Evolutionary conservation across 768 basidiomycete species (phyloP), one percentile per base, ranked within the genome.

Genomic region (Termitomyces sp.): DNA sequence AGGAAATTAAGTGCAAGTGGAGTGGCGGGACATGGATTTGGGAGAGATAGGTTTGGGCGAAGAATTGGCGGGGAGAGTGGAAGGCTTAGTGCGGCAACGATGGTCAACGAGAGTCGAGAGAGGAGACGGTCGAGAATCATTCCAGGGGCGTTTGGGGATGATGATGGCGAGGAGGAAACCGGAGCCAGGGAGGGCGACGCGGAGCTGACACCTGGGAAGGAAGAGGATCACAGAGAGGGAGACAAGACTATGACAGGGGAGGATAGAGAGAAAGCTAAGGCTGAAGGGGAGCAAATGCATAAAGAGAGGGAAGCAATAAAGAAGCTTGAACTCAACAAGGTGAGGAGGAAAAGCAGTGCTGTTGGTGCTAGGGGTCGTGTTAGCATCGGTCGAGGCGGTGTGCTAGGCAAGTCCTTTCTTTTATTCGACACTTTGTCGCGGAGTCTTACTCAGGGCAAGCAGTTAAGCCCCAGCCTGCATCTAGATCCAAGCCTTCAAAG

Each of bases 321-420:
- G 60, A 85, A 81, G 70, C 71, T 91, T 7, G 87, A 90, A 56
- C 72, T 77, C 16, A 88, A 80, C 66, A 85, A 82, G 60, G 86
- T 87, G 12, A 79, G 80, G 66, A 76, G 90, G 62, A 77, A 87
- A 65, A 91, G 89, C 62, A 90, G 88, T 60, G 78, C 77, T 62
- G 72, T 70, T 18, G 67, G 70, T 29, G 63, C 64, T 51, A 73
- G 71, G 60, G 72, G 71, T 15, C 67, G 78, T n/a, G 69, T 72
- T 16, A 77, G 77, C 60, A 61, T 72, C 52, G 75, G 73, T 45
- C 66, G 72, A 59, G 75, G 71, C 29, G 69, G 75, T 51, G 67
- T 73, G 61, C 63, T 77, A 34, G 60, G 80, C 83, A 64, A 71
- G 79, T 68, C 54, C 36, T 55, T 46, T 55, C 58, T 53, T 12